Base-by-base conservation (phyloP, 1,284 basidiomycete species). In the Takashimella koratensis region DNA sequence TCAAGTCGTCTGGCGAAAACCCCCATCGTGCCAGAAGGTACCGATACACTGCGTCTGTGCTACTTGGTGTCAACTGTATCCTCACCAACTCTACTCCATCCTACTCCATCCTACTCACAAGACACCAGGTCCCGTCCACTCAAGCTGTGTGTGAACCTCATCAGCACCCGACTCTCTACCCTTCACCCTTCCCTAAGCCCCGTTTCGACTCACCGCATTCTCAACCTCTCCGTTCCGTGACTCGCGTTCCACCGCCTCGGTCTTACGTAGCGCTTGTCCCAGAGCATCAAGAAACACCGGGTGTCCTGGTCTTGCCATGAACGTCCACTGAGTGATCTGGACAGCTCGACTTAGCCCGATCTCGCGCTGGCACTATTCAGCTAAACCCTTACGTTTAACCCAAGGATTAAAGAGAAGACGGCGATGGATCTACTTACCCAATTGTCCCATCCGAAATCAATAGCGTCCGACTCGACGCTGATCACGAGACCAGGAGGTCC, bases 101-200 rank as follows among this genome's bases (percentile, higher is more conserved):
- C 10, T 3, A 49, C 30, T 16, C 4, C 6, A 5, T 12, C 6
- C n/a, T 11, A 56, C 62, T 52, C 43, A 66, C 59, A 70, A 73
- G 2, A 71, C 62, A 3, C 67, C 71, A 0, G 71, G 71, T 2
- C 71, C 71, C 0, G 71, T 70, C 71, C 71, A 73, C 45, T 67
- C 68, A 25, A 65, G 56, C n/a, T 26, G 26, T 6, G 16, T 11
- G 21, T 44, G 43, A 20, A 20, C 43, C 12, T 22, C 10, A 22
- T 43, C 19, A 43, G 42, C 10, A 8, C 42, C 12, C n/a, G 10
- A n/a, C n/a, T 2, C 8, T 5, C n/a, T 26, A 13, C 3, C 11
- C 22, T 42, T 13, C 21, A 22, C 19, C 13, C 16, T 12, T 25
- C 24, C 23, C 36, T 25, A 19, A 41, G n/a, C n/a, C n/a, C n/a